These are phyloP conservation scores for Croton laevigatus DNA, from an alignment of 441 rosid genomes.

Conservation along the genomic window DNA sequence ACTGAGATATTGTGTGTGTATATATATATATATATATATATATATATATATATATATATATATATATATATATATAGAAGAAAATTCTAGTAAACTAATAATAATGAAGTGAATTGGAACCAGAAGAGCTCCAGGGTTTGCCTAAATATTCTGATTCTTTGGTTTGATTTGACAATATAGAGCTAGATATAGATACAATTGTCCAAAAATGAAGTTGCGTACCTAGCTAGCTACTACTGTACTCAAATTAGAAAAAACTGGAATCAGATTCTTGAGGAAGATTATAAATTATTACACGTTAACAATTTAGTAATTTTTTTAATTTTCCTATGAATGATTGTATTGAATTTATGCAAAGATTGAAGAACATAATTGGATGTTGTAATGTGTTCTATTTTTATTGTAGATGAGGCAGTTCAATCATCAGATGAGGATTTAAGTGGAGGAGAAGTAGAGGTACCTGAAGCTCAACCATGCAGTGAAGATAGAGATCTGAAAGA, in stretches of 20 bases:
- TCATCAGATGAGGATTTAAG: slow-evolving; percentile 87
- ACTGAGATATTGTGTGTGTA: no score
- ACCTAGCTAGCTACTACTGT: not conserved
- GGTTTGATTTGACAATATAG: not conserved
- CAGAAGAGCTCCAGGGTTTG: not conserved
- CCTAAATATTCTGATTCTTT: not conserved
- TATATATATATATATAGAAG: no score
- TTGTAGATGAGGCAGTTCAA: slow-evolving; percentile 53
- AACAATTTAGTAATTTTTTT: not conserved
- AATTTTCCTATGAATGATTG: no score
- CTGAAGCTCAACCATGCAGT: slow-evolving; percentile 43
- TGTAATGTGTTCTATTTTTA: not conserved
- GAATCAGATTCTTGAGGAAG: not conserved
- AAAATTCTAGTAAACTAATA: no score
- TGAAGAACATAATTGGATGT: slow-evolving; percentile 1
- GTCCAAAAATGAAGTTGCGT: not conserved
- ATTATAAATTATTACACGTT: not conserved
- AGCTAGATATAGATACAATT: not conserved
- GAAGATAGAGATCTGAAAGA: slow-evolving; percentile 72
- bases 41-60: no score
- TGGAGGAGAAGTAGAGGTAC: slow-evolving; percentile 56
- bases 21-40: no score
- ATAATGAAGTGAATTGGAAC: no score
- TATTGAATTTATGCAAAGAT: not conserved
- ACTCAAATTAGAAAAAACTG: not conserved